These are phyloP conservation scores for Colletotrichum incanum DNA, from an alignment of 2,329 filamentous ascomycete species.

Conservation along the genomic window DNA sequence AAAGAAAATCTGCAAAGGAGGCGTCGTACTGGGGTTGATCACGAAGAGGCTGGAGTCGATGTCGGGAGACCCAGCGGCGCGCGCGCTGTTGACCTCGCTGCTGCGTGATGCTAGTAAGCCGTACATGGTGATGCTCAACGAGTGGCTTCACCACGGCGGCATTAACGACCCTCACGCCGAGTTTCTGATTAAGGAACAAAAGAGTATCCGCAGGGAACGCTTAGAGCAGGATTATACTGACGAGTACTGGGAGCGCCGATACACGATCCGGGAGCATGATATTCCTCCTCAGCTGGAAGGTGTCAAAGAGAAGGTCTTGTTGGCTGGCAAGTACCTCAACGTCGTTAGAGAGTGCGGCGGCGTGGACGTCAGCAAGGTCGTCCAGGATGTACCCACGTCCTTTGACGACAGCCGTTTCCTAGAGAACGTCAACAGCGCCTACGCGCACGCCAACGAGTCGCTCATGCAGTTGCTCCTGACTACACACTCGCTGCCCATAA, in stretches of 20 bases:
- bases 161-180: constrained; percentile 96
- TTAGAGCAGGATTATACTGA: constrained; percentile 98
- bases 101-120: constrained; percentile 91
- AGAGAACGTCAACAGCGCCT: constrained; percentile 95
- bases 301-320: constrained; percentile 93
- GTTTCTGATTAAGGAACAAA: constrained; percentile 95
- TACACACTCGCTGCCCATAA: constrained; percentile 89
- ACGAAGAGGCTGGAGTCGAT: constrained; percentile 89
- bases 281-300: constrained; percentile 92
- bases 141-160: constrained; percentile 96
- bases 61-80: constrained; percentile 93
- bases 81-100: constrained; percentile 84
- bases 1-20: constrained; percentile 97
- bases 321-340: constrained; percentile 98
- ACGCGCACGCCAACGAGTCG: constrained; percentile 95
- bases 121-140: constrained; percentile 98
- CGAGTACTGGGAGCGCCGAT: constrained; percentile 98
- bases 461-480: constrained; percentile 92
- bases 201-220: constrained; percentile 91
- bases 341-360: constrained; percentile 97
- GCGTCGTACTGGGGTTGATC: constrained; percentile 90
- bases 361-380: constrained; percentile 91
- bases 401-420: constrained; percentile 94
- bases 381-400: constrained; percentile 88
- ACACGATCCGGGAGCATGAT: constrained; percentile 92